Base-by-base conservation (phyloP, 495 filamentous ascomycete genomes). In the Lasiosphaeriaceae sp. region DNA sequence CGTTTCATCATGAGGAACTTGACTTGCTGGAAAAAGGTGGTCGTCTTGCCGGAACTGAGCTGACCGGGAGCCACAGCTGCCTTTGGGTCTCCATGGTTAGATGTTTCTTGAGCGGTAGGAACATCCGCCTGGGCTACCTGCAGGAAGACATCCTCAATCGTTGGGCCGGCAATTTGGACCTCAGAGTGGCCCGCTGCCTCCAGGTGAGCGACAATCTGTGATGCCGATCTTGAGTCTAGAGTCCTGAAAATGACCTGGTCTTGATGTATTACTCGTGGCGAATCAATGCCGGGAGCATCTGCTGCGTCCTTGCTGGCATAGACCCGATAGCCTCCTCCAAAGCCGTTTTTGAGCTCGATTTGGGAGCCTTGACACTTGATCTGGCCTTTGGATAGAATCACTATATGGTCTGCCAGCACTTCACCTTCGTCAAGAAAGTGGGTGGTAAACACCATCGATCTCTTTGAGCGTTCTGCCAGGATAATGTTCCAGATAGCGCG, bases 401-500 rank as follows among this genome's bases (percentile, higher is more conserved):
- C 86, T 50, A 90, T 90, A 29, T 88, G 80, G 65, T 90, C 87
- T 0, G 86, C 85, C 6, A 90, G 74, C 3, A 90, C 71, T 60
- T 89, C 87, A 2, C 86, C 87, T 66, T 90, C 87, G 59, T 90
- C 87, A 20, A 90, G 74, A 65, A 89, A 90, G 63, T 90, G 90
- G 0, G 90, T 94, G 0, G 90, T 94, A 43, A 94, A 72, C n/a
- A 95, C 80, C 55, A 92, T 87, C 0, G 88, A 89, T 55, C 89
- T 72, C 35, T 74, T 76, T 8, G 89, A 86, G 57, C 90, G 78
- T 59, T 89, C 89, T 0, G 84, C 85, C 3, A 93, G 73, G 11
- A 95, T 73, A 55, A 95, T 94, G 63, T 92, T 85, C 90, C 90
- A 95, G 52, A 94, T 86, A 60, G 89, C 92, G 7, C 89, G 74